phyloP scores from a whole-genome alignment of 352 stramenopile species.

The Phytopythium helicoides region DNA sequence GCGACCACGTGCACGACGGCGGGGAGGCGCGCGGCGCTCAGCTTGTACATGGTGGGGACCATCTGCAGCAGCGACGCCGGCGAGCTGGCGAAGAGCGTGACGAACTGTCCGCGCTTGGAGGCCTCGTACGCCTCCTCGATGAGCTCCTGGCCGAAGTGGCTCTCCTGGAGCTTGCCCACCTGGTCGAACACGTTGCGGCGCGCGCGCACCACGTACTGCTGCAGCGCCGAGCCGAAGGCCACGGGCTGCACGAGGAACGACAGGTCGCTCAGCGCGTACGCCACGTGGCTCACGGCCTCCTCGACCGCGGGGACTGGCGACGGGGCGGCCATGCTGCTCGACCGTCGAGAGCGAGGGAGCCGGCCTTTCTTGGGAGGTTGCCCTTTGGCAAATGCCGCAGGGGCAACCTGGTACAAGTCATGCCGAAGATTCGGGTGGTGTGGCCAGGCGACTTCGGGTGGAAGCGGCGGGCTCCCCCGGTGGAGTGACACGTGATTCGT shows the following conservation, averaged over 20 bases:
- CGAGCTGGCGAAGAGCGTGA: constrained; percentile 89
- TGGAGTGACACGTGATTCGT: no score
- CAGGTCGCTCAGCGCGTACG: constrained; percentile 75
- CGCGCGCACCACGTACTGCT: constrained; percentile 70
- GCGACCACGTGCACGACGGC: constrained; percentile 91
- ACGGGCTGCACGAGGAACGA: constrained; percentile 68
- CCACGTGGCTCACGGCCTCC: constrained; percentile 76
- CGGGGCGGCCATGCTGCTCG: no score
- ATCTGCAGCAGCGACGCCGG: constrained; percentile 86
- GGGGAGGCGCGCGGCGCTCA: constrained; percentile 81
- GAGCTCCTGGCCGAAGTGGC: constrained; percentile 51
- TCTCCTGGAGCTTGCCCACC: constrained; percentile 56
- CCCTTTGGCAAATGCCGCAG: no score
- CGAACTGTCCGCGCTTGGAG: constrained; percentile 74
- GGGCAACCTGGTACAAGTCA: no score
- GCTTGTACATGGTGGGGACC: constrained; percentile 95
- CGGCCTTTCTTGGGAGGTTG: no score
- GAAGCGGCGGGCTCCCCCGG: no score
- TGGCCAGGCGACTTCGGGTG: no score
- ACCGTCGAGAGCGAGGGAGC: no score
- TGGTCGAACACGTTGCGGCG: constrained; percentile 81
- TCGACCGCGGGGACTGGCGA: constrained; percentile 53
- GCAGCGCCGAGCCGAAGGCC: constrained; percentile 56
- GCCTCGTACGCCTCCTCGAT: constrained; percentile 64
- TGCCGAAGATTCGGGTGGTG: no score